Evolutionary conservation across 345 rosid species (phyloP), one percentile per base, ranked within the genome.

Genomic region (Rhizophora mangle): DNA sequence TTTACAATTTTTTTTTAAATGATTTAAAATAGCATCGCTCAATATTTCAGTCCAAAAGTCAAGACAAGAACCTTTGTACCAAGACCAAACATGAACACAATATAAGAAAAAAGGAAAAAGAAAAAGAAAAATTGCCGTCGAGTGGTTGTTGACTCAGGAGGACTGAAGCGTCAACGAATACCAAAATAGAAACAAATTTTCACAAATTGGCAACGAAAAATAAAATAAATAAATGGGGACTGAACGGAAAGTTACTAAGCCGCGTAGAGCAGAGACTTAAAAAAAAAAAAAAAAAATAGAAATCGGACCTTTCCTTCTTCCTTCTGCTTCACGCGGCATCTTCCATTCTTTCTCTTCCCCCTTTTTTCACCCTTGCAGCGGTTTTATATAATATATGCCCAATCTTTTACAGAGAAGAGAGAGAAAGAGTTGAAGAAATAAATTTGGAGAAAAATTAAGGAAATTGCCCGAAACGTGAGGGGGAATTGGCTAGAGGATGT

Each of bases 271-370:
- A 65, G n/a, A 68, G 47, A 32, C 62, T 68, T 5, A 31, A 31
- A 31, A 31, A 66, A 55, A 1, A 7, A 8, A 54, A 22, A 15
- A 21, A 8, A 2, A 55, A n/a, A n/a, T n/a, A n/a, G n/a, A n/a
- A 56, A 16, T 56, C 13, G 10, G 27, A 13, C 49, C 60, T 22
- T 56, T 55, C 3, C 60, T 2, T 56, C 26, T 56, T 24, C 74
- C 83, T 67, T 80, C 80, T 46, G 31, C 84, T 22, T 77, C 76
- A 87, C 92, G 89, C 92, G 89, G 86, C 80, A 65, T 84, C 70
- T 60, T 43, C 16, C 26, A 8, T 19, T 63, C 21, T 46, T 1
- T 54, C 19, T 59, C 62, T 27, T 6, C 31, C 54, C 52, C 21
- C 30, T 2, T 58, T 64, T 21, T 51, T 22, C 24, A 5, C 62